A percentile compares a stretch with the other conserved stretches of the same genome.
Conservation (phyloP, 2,329 filamentous ascomycete species). For the Fusarium sp. region DNA sequence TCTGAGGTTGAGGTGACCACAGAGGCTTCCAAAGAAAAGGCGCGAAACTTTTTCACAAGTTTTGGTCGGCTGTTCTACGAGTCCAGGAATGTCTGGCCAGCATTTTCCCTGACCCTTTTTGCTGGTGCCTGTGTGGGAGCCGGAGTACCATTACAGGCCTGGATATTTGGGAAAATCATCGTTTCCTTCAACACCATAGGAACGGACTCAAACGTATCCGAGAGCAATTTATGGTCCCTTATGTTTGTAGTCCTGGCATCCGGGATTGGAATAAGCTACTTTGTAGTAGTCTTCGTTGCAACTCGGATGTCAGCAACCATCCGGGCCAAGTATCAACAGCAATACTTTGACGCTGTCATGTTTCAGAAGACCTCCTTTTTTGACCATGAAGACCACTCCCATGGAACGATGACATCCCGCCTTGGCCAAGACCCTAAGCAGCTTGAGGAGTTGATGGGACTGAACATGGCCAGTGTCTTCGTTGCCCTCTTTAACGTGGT, state of each 20-base stretch:
- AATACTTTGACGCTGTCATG: constrained; percentile 71
- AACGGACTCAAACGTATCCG: constrained; percentile 50
- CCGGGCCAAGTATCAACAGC: constrained; percentile 65
- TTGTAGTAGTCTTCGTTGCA: constrained; percentile 51
- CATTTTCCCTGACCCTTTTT: constrained; percentile 62
- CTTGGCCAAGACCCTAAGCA: constrained; percentile 67
- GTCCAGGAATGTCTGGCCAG: constrained; percentile 61
- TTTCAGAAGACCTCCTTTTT: constrained; percentile 70
- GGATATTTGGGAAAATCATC: constrained; percentile 66
- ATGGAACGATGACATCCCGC: constrained; percentile 68
- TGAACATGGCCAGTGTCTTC: constrained; percentile 71
- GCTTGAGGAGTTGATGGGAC: constrained; percentile 70
- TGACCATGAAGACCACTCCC: constrained; percentile 68
- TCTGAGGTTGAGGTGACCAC: constrained; percentile 47
- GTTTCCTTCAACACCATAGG: constrained; percentile 57
- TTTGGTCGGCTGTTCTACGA: constrained; percentile 69
- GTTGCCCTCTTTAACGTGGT: constrained; percentile 73
- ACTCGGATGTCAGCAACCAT: constrained; percentile 60
- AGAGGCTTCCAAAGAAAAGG: constrained; percentile 42
- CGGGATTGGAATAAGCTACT: constrained; percentile 64
- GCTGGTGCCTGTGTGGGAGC: constrained; percentile 58
- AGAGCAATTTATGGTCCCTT: constrained; percentile 70
- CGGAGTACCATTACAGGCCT: constrained; percentile 63
- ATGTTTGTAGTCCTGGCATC: constrained; percentile 73
- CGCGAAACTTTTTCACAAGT: constrained; percentile 60